Evolutionary conservation across 768 basidiomycete species (phyloP).

Genomic region (Trametes coccinea): DNA sequence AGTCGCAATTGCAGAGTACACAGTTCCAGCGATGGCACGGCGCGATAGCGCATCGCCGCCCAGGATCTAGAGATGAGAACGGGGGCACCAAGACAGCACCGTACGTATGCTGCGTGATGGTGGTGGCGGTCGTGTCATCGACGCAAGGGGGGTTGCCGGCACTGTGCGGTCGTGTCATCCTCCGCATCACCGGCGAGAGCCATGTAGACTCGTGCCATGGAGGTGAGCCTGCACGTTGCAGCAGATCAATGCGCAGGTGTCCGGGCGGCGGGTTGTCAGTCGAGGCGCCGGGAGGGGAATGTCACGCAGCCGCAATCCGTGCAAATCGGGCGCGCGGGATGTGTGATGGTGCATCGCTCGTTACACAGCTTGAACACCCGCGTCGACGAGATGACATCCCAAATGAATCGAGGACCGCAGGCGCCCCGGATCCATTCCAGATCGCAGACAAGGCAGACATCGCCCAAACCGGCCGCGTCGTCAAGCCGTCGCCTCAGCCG

Average conservation of each 20-base stretch:
- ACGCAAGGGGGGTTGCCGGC: conserved; percentile 5
- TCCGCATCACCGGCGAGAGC: conserved; percentile 8
- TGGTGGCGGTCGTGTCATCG: neutral
- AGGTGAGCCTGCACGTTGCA: neutral
- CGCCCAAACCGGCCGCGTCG: too few relatives aligned
- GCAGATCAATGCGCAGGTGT: neutral
- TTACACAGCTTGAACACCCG: neutral
- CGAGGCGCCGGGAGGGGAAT: neutral
- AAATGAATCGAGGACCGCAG: neutral
- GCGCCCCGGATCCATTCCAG: neutral
- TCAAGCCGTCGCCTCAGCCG: too few relatives aligned
- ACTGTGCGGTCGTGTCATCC: neutral
- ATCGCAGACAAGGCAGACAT: neutral
- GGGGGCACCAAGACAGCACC: neutral
- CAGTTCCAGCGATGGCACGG: neutral
- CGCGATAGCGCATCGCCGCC: neutral
- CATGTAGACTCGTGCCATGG: neutral
- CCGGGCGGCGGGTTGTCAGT: neutral
- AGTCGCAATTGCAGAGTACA: neutral
- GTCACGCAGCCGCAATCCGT: neutral
- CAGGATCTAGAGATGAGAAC: too few relatives aligned
- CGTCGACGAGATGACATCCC: neutral
- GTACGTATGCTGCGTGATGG: conserved; percentile 1
- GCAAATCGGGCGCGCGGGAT: neutral
- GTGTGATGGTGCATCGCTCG: neutral